These are phyloP conservation scores for Mycena galopus DNA, from an alignment of 768 basidiomycete genomes.

Conservation along the genomic window DNA sequence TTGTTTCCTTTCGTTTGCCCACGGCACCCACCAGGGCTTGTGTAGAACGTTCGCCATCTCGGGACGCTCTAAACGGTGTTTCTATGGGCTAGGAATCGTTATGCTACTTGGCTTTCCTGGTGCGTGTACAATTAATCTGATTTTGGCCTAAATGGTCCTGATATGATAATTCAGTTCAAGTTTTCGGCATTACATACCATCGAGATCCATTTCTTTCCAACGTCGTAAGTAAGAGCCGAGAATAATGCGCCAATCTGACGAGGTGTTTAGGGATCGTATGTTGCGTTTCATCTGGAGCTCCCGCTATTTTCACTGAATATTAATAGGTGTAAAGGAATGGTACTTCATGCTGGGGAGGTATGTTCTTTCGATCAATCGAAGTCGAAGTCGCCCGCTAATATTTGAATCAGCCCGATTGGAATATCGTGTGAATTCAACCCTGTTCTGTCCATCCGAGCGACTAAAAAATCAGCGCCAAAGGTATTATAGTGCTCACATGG, in stretches of 20 bases:
- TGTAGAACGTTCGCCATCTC: slow-evolving; percentile 22
- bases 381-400: background rate
- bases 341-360: slow-evolving; percentile 15
- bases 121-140: background rate
- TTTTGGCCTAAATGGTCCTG: background rate
- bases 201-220: background rate
- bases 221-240: background rate
- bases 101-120: slow-evolving; percentile 24
- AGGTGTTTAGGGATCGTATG: slow-evolving; percentile 4
- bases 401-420: slow-evolving; percentile 28
- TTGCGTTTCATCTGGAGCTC: background rate
- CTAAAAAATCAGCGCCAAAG: background rate
- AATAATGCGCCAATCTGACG: background rate
- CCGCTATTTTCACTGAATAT: background rate
- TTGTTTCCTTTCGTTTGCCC: background rate
- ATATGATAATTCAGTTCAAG: background rate
- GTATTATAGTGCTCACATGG: slow-evolving; percentile 30
- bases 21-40: no score
- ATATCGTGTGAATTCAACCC: slow-evolving; percentile 5
- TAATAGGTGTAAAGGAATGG: slow-evolving; percentile 23
- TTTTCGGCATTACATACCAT: slow-evolving; percentile 30
- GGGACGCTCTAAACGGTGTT: slow-evolving; percentile 12
- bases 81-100: background rate
- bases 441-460: background rate
- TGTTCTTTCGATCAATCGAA: background rate